Percentiles rank a stretch among this genome's conserved stretches.
Conservation (phyloP, 805 yeast genomes). For the Pichia insulana region DNA sequence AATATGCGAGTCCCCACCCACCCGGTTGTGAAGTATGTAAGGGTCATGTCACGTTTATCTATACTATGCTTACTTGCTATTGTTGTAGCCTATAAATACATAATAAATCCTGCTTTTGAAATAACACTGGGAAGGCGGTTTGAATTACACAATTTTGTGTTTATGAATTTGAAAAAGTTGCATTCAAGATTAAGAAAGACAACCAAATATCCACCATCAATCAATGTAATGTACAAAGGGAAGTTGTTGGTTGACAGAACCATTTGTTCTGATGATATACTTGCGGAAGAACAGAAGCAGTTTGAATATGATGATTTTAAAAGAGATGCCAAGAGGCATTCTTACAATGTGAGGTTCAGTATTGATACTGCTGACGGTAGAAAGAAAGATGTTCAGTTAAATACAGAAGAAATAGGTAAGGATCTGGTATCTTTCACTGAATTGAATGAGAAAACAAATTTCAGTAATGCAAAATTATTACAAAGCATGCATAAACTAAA, state of each 20-base stretch:
- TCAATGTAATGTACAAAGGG: slow-evolving; percentile 35
- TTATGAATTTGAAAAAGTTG: slow-evolving; percentile 24
- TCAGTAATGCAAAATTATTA: slow-evolving; percentile 12
- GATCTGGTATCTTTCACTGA: slow-evolving; percentile 4
- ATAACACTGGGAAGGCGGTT: slow-evolving; percentile 32
- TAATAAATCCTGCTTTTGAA: slow-evolving; percentile 34
- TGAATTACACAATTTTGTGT: slow-evolving; percentile 24
- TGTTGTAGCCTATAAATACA: slow-evolving; percentile 26
- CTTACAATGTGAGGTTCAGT: background rate
- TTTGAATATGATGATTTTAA: slow-evolving; percentile 1
- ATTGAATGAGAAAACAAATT: slow-evolving; percentile 10
- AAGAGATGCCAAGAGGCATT: background rate
- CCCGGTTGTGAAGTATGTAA: slow-evolving; percentile 23
- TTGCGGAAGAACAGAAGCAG: slow-evolving; percentile 4
- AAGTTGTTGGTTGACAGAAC: slow-evolving; percentile 29
- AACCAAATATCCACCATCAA: slow-evolving; percentile 30
- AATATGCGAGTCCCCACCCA: slow-evolving; percentile 6
- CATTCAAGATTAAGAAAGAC: slow-evolving; percentile 20
- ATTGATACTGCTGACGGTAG: slow-evolving; percentile 8
- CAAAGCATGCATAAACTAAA: slow-evolving; percentile 25
- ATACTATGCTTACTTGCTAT: slow-evolving; percentile 27
- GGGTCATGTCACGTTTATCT: slow-evolving; percentile 28
- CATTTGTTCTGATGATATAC: slow-evolving; percentile 18
- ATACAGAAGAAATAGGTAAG: slow-evolving; percentile 13
- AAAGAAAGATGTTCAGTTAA: slow-evolving; percentile 20